Percentiles rank a stretch among this genome's conserved stretches.
phyloP scores from a whole-genome alignment of 2,329 filamentous ascomycete genomes.

The Aspergillus pseudoglaucus region DNA sequence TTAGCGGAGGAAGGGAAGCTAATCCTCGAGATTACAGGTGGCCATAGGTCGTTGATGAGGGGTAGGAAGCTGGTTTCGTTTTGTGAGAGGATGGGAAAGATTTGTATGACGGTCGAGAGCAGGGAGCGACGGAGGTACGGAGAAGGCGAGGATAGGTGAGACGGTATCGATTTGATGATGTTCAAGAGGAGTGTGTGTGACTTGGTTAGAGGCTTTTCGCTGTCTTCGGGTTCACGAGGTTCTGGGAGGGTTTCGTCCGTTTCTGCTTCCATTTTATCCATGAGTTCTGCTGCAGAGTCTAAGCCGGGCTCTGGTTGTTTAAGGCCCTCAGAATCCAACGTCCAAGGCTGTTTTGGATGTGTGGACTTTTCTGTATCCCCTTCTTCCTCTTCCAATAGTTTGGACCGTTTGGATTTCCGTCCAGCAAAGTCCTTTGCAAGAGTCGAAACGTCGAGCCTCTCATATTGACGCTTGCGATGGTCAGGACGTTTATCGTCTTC shows the following conservation, averaged over 20 bases:
- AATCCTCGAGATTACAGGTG: constrained; percentile 53
- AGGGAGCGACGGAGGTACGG: constrained; percentile 71
- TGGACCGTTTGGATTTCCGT: constrained; percentile 26
- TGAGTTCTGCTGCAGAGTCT: constrained; percentile 28
- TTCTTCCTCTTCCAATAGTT: constrained; percentile 15
- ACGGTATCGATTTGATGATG: constrained; percentile 77
- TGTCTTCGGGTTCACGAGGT: constrained; percentile 46
- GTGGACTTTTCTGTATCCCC: constrained; percentile 17
- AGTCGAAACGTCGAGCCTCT: constrained; percentile 25
- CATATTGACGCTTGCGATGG: constrained; percentile 24
- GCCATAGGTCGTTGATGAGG: constrained; percentile 85
- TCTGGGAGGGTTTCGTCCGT: constrained; percentile 28
- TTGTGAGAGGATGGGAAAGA: constrained; percentile 62
- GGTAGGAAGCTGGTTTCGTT: constrained; percentile 83
- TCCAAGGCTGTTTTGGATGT: constrained; percentile 30
- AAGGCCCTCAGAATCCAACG: constrained; percentile 17
- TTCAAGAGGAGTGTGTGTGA: constrained; percentile 75
- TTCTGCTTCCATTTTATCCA: constrained; percentile 24
- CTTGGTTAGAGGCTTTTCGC: constrained; percentile 60
- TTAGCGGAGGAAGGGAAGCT: constrained; percentile 43
- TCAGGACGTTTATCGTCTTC: constrained; percentile 15
- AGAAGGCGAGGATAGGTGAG: constrained; percentile 82
- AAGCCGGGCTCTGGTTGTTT: constrained; percentile 18
- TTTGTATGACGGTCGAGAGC: constrained; percentile 67
- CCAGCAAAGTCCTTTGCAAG: constrained; percentile 29